Evolutionary conservation across 2,329 filamentous ascomycete genomes (phyloP), one percentile per base, ranked within the genome.

Genomic region (Coleophoma crateriformis): DNA sequence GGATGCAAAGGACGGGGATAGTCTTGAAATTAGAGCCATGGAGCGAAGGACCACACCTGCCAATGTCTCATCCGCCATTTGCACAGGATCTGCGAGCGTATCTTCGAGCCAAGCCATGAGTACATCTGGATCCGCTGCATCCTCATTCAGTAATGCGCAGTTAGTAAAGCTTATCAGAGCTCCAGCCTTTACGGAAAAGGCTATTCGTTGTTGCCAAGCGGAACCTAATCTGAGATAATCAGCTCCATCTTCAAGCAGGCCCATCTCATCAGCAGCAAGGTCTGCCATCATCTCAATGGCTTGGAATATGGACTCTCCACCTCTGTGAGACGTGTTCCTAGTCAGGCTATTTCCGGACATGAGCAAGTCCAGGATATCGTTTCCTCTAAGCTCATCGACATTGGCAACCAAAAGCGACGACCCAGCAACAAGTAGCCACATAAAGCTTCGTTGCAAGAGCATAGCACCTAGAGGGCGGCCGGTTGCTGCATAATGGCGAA

Each of bases 141-240:
- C 87, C 57, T 91, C 87, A 54, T 94, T 88, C 14, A 95, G 74
- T 15, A 95, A 73, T 15, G 86, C 79, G 63, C 92, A 97, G 64
- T 91, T 95, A 45, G 97, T 71, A 60, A 89, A 96, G 52, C 87
- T 87, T 48, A 88, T 83, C 20, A 99, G 70, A 12, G 89, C 87
- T 53, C 86, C 83, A 0, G 88, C 84, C 68, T 96, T 96, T 53
- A 95, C 88, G 7, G 88, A 84, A 60, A 88, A 90, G 4, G 91
- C 89, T 48, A 97, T 78, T 52, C 78, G 84, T 68, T 96, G 92
- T 65, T 97, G 91, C 70, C 87, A 91, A 6, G 84, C 78, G 1
- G 91, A 92, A 50, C 88, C 88, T 50, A 97, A 80, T 59, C 88
- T 85, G 40, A 96, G 75, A 65, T 96, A 97, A 67, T 97, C 94